Conservation (phyloP, 352 stramenopile genomes). For the Globisporangium nagaii region DNA sequence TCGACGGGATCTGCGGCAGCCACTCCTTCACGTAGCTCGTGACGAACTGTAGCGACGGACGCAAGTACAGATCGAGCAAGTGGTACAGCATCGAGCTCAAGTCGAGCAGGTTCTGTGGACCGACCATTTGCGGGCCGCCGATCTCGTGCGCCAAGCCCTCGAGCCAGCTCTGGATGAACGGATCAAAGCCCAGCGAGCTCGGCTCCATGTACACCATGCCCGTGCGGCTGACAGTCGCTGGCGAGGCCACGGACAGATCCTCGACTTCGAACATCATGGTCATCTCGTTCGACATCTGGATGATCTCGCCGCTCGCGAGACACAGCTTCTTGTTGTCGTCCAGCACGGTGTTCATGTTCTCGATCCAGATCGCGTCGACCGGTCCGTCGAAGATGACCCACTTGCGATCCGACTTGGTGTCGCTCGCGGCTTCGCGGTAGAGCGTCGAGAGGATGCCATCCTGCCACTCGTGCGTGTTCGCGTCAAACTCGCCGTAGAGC, state of each 20-base stretch:
- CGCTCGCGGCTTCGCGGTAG: slow-evolving; percentile 87
- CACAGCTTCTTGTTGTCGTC: slow-evolving; percentile 97
- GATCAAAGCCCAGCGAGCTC: slow-evolving; percentile 87
- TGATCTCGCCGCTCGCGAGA: slow-evolving; percentile 92
- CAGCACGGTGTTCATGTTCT: slow-evolving; percentile 97
- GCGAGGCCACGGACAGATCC: slow-evolving; percentile 91
- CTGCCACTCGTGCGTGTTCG: slow-evolving; percentile 94
- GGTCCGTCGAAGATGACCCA: slow-evolving; percentile 95
- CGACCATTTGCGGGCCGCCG: slow-evolving; percentile 29
- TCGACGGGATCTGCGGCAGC: slow-evolving; percentile 89
- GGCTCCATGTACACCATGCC: slow-evolving; percentile 97
- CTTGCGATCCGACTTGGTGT: slow-evolving; percentile 85
- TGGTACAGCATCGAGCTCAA: slow-evolving; percentile 45
- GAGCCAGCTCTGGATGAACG: slow-evolving; percentile 88
- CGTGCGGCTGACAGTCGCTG: slow-evolving; percentile 90
- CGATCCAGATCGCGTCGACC: slow-evolving; percentile 96
- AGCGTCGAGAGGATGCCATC: slow-evolving; percentile 89
- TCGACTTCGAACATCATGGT: slow-evolving; percentile 98
- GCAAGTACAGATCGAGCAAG: slow-evolving; percentile 88
- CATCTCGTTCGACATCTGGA: slow-evolving; percentile 93
- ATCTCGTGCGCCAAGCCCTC: slow-evolving; percentile 60
- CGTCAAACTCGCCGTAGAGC: slow-evolving; percentile 93
- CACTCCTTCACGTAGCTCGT: slow-evolving; percentile 88
- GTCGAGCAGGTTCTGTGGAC: slow-evolving; percentile 38
- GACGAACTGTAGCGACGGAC: slow-evolving; percentile 76